Base-by-base conservation (phyloP, 2,329 filamentous ascomycete genomes). In the Amauroascus verrucosus region DNA sequence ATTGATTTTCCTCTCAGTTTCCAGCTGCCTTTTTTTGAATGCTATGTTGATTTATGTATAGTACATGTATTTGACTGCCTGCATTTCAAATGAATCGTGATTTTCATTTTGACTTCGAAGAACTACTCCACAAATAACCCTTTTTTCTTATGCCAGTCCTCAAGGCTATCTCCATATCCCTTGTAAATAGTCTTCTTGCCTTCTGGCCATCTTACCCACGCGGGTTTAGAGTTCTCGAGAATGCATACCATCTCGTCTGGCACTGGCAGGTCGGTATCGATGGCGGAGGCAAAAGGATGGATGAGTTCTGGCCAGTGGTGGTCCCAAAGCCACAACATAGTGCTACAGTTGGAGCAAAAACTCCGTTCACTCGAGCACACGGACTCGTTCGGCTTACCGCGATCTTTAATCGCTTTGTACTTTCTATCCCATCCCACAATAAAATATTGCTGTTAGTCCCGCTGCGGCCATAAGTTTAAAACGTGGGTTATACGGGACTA, bases 261-360 rank as follows among this genome's bases (percentile, higher is more conserved):
- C 32, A 63, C 64, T 0, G 71, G 70, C 53, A 76, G 54, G 28
- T 73, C 69, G 3, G 70, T 73, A 61, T 76, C 74, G 57, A 76
- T 75, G 18, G 73, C 74, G 7, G 72, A 71, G 3, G 73, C 72
- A 63, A 76, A 76, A 1, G 72, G 74, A 60, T 76, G 74, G 48
- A 75, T 73, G 50, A 76, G 52, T 56, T 76, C 72, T 0, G 72
- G 73, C 72, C 72, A 76, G 14, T 69, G 64, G 18, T 67, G 62
- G 58, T 75, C 72, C 69, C 70, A 75, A 3, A 75, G 58, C 73
- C 73, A 75, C 5, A 75, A 61, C 72, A 75, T 74, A 4, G 67
- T 66, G 47, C 72, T 69, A 60, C 74, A 76, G 48, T 72, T 71
- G 2, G 67, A 69, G 59, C 72, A 76, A 56, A 76, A 76, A 57